A percentile compares a stretch with the other conserved stretches of the same genome.
phyloP scores from a whole-genome alignment of 768 basidiomycete species.

The Tubosaeta sp. region DNA sequence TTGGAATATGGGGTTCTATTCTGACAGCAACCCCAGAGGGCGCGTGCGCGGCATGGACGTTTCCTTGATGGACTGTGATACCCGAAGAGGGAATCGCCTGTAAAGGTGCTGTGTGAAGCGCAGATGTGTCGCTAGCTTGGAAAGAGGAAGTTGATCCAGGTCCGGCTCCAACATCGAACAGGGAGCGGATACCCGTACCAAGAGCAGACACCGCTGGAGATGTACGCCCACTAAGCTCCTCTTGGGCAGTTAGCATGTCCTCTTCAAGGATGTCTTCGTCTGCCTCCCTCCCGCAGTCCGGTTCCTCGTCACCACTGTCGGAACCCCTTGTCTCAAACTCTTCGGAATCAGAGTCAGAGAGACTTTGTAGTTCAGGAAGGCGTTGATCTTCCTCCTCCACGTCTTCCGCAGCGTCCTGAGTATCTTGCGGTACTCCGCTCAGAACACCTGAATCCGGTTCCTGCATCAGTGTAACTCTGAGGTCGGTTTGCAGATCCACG shows the following conservation, averaged over 20 bases:
- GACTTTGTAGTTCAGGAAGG: conserved; percentile 24
- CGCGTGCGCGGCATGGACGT: not conserved
- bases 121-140: not conserved
- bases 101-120: not conserved
- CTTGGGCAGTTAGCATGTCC: conserved; percentile 21
- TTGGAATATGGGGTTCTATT: conserved; percentile 1
- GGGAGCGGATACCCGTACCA: conserved; percentile 9
- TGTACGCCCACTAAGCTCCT: conserved; percentile 21
- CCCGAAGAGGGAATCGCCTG: conserved; percentile 8
- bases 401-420: conserved; percentile 12
- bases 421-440: conserved; percentile 4
- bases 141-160: conserved; percentile 6
- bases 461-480: conserved; percentile 57
- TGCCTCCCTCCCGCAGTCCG: conserved; percentile 27
- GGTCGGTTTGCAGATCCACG: conserved; percentile 70
- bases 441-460: conserved; percentile 13
- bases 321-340: conserved; percentile 11
- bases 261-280: conserved; percentile 28
- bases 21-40: conserved; percentile 2
- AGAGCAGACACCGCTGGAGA: conserved; percentile 25
- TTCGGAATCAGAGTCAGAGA: conserved; percentile 28
- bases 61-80: conserved; percentile 5
- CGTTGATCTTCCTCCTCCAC: conserved; percentile 11
- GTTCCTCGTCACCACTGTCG: conserved; percentile 23
- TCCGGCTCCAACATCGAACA: conserved; percentile 5